phyloP scores from a whole-genome alignment of 345 rosid genomes.

The Eucalyptus erythrocorys region DNA sequence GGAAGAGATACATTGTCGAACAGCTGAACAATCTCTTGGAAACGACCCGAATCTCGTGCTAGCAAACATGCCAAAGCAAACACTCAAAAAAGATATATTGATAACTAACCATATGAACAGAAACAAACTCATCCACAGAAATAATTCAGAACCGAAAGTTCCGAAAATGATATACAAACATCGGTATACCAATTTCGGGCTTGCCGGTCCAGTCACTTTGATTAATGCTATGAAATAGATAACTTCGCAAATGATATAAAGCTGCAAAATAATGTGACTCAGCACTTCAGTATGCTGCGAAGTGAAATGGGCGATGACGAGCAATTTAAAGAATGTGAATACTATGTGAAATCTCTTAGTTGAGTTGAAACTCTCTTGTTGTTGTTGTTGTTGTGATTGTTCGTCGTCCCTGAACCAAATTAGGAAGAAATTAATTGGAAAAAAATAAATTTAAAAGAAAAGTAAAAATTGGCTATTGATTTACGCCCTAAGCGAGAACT shows the following conservation, averaged over 20 bases:
- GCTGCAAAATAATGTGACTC: rapidly evolving
- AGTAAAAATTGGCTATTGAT: not conserved
- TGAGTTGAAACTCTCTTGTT: rapidly evolving
- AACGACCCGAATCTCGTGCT: not conserved
- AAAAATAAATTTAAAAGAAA: not conserved
- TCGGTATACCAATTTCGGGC: rapidly evolving
- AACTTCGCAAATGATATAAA: no score
- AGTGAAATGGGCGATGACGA: rapidly evolving
- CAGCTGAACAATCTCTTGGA: rapidly evolving
- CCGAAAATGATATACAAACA: no score
- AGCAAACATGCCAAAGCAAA: not conserved
- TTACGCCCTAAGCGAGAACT: not conserved
- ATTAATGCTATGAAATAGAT: no score
- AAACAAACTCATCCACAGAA: no score
- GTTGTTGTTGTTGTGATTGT: no score
- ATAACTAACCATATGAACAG: rapidly evolving
- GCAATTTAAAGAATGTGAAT: not conserved
- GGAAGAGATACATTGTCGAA: rapidly evolving
- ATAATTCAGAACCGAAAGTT: no score
- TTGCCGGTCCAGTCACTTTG: no score
- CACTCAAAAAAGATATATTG: no score
- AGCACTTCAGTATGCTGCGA: rapidly evolving
- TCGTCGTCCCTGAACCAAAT: rapidly evolving
- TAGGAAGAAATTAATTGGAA: no score
- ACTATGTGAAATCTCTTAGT: no score